These are phyloP conservation scores for Candida easanensis DNA, from an alignment of 805 yeast species.

Conservation along the genomic window DNA sequence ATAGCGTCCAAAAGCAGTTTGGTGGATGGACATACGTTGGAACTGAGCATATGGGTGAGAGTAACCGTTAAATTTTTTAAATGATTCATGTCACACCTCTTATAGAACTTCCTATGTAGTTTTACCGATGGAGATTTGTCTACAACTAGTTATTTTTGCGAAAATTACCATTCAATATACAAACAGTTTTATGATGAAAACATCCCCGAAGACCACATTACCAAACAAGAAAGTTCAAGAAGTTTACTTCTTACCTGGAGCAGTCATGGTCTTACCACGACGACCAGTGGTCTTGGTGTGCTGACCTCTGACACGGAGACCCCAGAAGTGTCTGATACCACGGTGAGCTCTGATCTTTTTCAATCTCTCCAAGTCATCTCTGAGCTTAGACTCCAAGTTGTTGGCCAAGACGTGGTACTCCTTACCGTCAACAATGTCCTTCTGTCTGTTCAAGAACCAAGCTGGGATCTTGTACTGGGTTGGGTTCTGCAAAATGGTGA, in stretches of 20 bases:
- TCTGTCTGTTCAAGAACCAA: slow-evolving; percentile 99
- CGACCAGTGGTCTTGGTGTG: slow-evolving; percentile 99
- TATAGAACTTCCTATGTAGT: not conserved
- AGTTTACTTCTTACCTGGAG: slow-evolving; percentile 11
- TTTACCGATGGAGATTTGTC: too few species aligned
- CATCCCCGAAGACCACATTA: slow-evolving; percentile 5
- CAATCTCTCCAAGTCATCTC: slow-evolving; percentile 99
- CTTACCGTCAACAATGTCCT: slow-evolving; percentile 97
- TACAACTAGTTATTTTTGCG: slow-evolving; percentile 1
- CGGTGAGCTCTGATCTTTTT: slow-evolving; percentile 99
- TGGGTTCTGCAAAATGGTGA: slow-evolving; percentile 99
- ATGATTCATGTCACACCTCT: not conserved
- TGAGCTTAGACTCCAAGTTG: slow-evolving; percentile 98
- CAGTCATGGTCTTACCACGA: slow-evolving; percentile 53
- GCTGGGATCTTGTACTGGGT: slow-evolving; percentile 98
- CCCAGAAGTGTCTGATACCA: slow-evolving; percentile 99
- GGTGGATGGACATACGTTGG: slow-evolving; percentile 99
- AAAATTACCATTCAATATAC: slow-evolving; percentile 18
- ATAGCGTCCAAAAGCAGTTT: slow-evolving; percentile 94
- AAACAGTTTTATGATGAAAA: slow-evolving; percentile 13
- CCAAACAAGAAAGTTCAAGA: slow-evolving; percentile 5
- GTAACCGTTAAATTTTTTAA: slow-evolving; percentile 3
- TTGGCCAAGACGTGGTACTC: slow-evolving; percentile 98
- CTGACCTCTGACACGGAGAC: slow-evolving; percentile 99
- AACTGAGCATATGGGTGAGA: slow-evolving; percentile 44